A percentile compares a stretch with the other conserved stretches of the same genome.
Evolutionary conservation across 371 early-diverging fungal genomes (phyloP).

Genomic region (Mortierella sp.): DNA sequence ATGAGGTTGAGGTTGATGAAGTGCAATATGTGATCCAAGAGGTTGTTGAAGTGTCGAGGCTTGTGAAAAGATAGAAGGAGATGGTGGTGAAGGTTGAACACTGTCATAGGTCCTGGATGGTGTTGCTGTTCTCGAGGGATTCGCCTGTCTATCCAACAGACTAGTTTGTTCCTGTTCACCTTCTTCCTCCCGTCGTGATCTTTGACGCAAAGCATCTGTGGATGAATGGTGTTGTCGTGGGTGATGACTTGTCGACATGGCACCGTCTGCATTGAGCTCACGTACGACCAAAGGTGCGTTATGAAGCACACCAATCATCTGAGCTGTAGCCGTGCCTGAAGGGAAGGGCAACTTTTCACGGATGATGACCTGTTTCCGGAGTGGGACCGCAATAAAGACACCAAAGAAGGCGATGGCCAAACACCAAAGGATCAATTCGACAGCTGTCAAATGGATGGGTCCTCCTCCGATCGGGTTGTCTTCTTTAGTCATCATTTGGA

Average conservation of each 20-base stretch:
- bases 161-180: neutral
- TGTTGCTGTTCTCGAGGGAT: neutral
- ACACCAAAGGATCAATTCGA: slow-evolving; percentile 74
- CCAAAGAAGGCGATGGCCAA: slow-evolving; percentile 84
- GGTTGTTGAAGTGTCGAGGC: neutral
- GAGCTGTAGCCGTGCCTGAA: slow-evolving; percentile 84
- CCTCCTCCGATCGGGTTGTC: slow-evolving; percentile 35
- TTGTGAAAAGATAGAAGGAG: neutral
- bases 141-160: neutral
- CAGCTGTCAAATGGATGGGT: slow-evolving; percentile 57
- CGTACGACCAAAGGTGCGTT: slow-evolving; percentile 34
- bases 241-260: too few species aligned
- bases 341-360: slow-evolving; percentile 82
- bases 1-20: neutral
- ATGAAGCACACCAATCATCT: slow-evolving; percentile 79
- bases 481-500: slow-evolving; percentile 63
- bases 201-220: neutral
- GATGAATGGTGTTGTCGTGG: neutral
- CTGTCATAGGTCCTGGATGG: neutral
- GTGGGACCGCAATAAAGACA: slow-evolving; percentile 85
- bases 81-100: neutral
- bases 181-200: neutral
- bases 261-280: too few species aligned
- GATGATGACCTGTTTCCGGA: slow-evolving; percentile 79
- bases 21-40: neutral